Evolutionary conservation across 805 yeast species (phyloP).

Genomic region (Lachancea cidri): DNA sequence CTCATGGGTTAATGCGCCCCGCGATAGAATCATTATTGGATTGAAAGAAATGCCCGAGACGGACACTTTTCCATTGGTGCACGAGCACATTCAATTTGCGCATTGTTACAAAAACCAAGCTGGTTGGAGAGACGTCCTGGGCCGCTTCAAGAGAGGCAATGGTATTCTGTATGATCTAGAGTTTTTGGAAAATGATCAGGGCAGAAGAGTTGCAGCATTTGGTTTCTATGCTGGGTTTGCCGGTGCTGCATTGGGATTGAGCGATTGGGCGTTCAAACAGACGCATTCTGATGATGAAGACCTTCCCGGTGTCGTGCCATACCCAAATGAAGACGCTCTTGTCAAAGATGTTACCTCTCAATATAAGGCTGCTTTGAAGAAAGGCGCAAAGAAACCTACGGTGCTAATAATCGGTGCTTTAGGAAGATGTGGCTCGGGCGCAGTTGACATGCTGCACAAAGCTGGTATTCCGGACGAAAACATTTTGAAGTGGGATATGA

Average conservation of each 20-base stretch:
- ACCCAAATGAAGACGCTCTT: slow-evolving; percentile 70
- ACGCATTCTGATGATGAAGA: slow-evolving; percentile 60
- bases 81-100: slow-evolving; percentile 97
- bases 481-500: slow-evolving; percentile 91
- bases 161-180: slow-evolving; percentile 92
- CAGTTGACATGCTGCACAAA: slow-evolving; percentile 74
- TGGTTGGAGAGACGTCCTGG: slow-evolving; percentile 91
- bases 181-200: slow-evolving; percentile 87
- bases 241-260: slow-evolving; percentile 95
- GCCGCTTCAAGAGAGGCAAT: slow-evolving; percentile 85
- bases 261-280: slow-evolving; percentile 93
- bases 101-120: slow-evolving; percentile 97
- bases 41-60: slow-evolving; percentile 93
- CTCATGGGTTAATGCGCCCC: slow-evolving; percentile 90
- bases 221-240: slow-evolving; percentile 99
- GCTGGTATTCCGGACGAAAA: slow-evolving; percentile 84
- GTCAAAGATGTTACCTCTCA: slow-evolving; percentile 64
- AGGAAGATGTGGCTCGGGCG: slow-evolving; percentile 99
- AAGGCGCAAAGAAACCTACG: slow-evolving; percentile 64
- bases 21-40: slow-evolving; percentile 84
- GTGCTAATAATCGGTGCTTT: slow-evolving; percentile 92
- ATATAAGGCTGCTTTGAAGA: slow-evolving; percentile 52
- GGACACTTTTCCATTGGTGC: slow-evolving; percentile 82
- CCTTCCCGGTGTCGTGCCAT: slow-evolving; percentile 77
- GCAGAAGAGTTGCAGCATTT: slow-evolving; percentile 98